phyloP scores from a whole-genome alignment of 2,329 filamentous ascomycete genomes.

The Tricladium varicosporioides region DNA sequence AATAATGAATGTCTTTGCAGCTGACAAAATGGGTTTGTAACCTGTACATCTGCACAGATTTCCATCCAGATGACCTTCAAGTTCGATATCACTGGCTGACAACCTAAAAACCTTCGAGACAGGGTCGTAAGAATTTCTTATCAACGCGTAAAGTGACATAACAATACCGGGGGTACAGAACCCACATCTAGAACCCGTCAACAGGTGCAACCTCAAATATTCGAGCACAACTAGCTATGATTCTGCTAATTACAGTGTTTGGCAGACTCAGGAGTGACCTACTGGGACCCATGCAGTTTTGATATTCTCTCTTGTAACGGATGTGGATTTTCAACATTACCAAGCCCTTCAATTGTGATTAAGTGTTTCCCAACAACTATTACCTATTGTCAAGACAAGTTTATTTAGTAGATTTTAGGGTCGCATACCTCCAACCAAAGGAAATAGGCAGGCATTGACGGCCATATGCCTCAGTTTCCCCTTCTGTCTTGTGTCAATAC shows the following conservation, averaged over 20 bases:
- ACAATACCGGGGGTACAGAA: conserved; percentile 98
- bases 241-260: conserved; percentile 57
- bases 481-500: conserved; percentile 78
- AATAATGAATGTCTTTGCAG: conserved; percentile 80
- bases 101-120: conserved; percentile 40
- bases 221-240: conserved; percentile 46
- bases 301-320: conserved; percentile 89
- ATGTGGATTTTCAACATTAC: conserved; percentile 81
- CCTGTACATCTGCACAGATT: conserved; percentile 94
- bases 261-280: conserved; percentile 71
- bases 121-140: conserved; percentile 78
- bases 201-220: conserved; percentile 63
- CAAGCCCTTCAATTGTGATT: conserved; percentile 95
- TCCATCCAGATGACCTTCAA: conserved; percentile 96
- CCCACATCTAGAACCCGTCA: conserved; percentile 57
- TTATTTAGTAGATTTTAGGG: too few relatives aligned
- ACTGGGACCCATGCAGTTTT: conserved; percentile 88
- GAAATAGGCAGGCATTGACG: conserved; percentile 93
- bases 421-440: conserved; percentile 80
- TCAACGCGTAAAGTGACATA: conserved; percentile 92
- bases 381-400: conserved; percentile 88
- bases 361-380: conserved; percentile 98
- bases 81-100: conserved; percentile 58
- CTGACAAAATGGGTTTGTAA: conserved; percentile 90
- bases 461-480: conserved; percentile 94